Conservation (phyloP, 805 yeast genomes). For the Sugiyamaella valdiviana region DNA sequence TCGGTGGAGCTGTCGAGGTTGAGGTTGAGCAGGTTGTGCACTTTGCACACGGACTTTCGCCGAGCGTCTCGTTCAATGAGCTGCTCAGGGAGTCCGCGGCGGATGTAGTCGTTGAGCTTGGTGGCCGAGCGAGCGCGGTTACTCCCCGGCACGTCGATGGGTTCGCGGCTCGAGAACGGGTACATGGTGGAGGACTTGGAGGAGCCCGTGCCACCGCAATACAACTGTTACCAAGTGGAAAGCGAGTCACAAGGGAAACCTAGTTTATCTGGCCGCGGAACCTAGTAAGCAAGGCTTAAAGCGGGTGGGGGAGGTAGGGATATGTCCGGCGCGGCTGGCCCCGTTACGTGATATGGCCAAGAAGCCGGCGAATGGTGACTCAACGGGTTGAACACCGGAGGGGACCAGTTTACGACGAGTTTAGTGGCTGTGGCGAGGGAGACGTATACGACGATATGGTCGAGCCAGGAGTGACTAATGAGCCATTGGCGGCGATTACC, state of each 20-base stretch:
- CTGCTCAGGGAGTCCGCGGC: conserved; percentile 5
- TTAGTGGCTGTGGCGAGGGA: no score
- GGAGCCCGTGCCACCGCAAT: no score
- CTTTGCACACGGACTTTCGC: conserved; percentile 16
- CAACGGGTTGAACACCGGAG: no score
- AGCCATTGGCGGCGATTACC: no score
- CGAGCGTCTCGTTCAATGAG: conserved; percentile 4
- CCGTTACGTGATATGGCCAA: no score
- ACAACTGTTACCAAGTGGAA: no score
- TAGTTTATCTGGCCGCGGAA: background rate
- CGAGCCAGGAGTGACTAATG: no score
- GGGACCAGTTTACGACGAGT: no score
- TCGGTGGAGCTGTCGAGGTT: conserved; percentile 1
- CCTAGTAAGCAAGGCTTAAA: no score
- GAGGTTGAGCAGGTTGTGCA: conserved; percentile 18
- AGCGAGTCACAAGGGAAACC: background rate
- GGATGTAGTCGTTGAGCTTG: conserved; percentile 5
- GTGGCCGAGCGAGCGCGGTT: conserved; percentile 1
- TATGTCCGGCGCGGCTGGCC: background rate
- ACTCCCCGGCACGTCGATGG: background rate
- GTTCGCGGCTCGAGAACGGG: background rate
- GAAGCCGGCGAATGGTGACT: no score
- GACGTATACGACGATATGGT: no score
- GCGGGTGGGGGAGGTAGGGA: no score
- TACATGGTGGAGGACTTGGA: background rate